Evolutionary conservation across 495 filamentous ascomycete species (phyloP).

Genomic region (Tuber calosporum): DNA sequence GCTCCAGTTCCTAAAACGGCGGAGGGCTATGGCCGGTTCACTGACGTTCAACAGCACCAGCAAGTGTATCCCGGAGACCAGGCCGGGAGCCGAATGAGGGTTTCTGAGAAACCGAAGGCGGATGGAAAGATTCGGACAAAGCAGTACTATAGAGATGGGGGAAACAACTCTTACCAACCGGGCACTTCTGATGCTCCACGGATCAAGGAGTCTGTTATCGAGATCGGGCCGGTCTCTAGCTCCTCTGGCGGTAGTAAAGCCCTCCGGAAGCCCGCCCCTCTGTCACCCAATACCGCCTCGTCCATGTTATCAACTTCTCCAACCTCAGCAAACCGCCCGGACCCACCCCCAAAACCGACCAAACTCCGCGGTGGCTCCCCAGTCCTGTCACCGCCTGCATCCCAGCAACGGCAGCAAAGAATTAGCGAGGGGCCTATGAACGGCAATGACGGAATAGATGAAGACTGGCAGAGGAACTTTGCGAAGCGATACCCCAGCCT

Average conservation of each 20-base stretch:
- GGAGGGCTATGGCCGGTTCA: slow-evolving; percentile 80
- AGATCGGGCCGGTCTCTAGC: slow-evolving; percentile 5
- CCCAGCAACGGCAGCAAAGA: slow-evolving; percentile 8
- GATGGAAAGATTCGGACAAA: slow-evolving; percentile 8
- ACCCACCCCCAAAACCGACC: slow-evolving; percentile 57
- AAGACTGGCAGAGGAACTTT: slow-evolving; percentile 64
- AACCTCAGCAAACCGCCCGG: slow-evolving; percentile 25
- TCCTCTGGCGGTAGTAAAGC: not conserved
- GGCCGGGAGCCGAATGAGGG: not conserved
- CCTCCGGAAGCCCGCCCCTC: slow-evolving; percentile 10
- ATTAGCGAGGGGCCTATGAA: slow-evolving; percentile 27
- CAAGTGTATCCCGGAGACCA: slow-evolving; percentile 10
- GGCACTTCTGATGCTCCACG: not conserved
- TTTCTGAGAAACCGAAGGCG: slow-evolving; percentile 20
- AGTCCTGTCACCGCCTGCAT: slow-evolving; percentile 8
- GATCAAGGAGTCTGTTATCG: slow-evolving; percentile 16
- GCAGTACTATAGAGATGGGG: not conserved
- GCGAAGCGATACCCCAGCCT: slow-evolving; percentile 63
- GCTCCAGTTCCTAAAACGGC: slow-evolving; percentile 62
- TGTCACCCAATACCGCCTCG: slow-evolving; percentile 38
- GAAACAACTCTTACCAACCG: slow-evolving; percentile 17
- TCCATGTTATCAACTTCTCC: slow-evolving; percentile 21
- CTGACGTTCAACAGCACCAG: slow-evolving; percentile 47
- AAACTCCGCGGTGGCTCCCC: slow-evolving; percentile 45
- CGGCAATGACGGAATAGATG: slow-evolving; percentile 35